These are phyloP conservation scores for Kazachstania martiniae DNA, from an alignment of 805 yeast species.

Conservation along the genomic window DNA sequence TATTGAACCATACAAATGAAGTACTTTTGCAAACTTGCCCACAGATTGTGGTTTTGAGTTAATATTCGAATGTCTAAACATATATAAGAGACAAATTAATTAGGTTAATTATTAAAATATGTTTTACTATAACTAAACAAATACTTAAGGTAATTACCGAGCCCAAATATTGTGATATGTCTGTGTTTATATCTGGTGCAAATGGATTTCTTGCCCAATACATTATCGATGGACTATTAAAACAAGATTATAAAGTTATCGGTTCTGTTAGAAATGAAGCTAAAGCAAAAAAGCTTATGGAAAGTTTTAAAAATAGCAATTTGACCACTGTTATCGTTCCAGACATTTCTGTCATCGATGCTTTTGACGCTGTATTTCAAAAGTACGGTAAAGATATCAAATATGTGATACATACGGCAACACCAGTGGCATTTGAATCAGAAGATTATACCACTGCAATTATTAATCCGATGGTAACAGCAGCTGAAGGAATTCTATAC, in stretches of 20 bases:
- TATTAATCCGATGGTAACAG: slow-evolving; percentile 42
- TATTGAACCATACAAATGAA: too few relatives aligned
- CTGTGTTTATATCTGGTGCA: slow-evolving; percentile 40
- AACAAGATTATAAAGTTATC: slow-evolving; percentile 31
- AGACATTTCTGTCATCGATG: slow-evolving; percentile 28
- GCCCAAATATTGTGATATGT: background rate
- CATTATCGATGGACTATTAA: slow-evolving; percentile 31
- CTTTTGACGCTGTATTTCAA: slow-evolving; percentile 35
- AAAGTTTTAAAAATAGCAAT: slow-evolving; percentile 20
- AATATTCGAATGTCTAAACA: too few relatives aligned
- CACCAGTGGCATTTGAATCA: slow-evolving; percentile 30
- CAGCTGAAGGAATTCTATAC: slow-evolving; percentile 37
- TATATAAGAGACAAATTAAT: too few relatives aligned
- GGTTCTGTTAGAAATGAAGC: slow-evolving; percentile 39
- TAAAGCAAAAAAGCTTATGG: slow-evolving; percentile 32
- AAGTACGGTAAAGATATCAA: slow-evolving; percentile 31
- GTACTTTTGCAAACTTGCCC: too few relatives aligned
- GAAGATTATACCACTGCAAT: slow-evolving; percentile 38
- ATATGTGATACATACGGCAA: slow-evolving; percentile 39
- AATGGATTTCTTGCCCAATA: slow-evolving; percentile 44
- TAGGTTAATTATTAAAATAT: too few relatives aligned
- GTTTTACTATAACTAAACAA: too few relatives aligned
- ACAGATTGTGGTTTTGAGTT: too few relatives aligned
- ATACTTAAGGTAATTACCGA: too few relatives aligned
- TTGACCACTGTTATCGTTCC: slow-evolving; percentile 25